A percentile compares a stretch with the other conserved stretches of the same genome.
Conservation (phyloP, 108 stramenopile species). For the Skeletonema costatum region DNA sequence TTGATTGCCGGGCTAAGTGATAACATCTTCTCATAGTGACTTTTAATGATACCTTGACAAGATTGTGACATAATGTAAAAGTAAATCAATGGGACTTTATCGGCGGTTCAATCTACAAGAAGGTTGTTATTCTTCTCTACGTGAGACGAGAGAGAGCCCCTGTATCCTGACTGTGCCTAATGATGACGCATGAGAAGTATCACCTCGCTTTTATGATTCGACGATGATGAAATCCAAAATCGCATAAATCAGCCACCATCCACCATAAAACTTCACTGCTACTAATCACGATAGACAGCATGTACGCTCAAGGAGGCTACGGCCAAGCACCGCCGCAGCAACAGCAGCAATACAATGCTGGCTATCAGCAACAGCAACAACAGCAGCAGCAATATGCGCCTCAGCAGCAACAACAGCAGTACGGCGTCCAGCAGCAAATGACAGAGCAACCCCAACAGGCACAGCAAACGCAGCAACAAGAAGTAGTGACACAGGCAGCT, state of each 20-base stretch:
- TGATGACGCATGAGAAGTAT: too few relatives aligned
- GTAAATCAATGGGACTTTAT: not conserved
- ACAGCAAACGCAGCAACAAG: slow-evolving; percentile 4
- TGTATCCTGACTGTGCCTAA: too few relatives aligned
- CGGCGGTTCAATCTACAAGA: too few relatives aligned
- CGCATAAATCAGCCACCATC: too few relatives aligned
- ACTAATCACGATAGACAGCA: not conserved
- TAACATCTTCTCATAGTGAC: slow-evolving; percentile 8
- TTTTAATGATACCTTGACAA: not conserved
- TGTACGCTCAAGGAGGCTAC: slow-evolving; percentile 22
- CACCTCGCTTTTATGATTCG: too few relatives aligned
- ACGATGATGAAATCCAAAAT: not conserved
- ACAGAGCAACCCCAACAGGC: not conserved
- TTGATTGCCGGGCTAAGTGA: slow-evolving; percentile 29
- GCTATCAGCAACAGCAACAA: not conserved
- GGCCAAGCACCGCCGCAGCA: slow-evolving; percentile 22
- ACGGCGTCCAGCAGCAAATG: not conserved
- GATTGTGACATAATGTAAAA: not conserved
- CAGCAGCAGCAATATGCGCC: slow-evolving; percentile 9
- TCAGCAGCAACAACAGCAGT: not conserved
- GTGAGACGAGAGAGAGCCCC: too few relatives aligned
- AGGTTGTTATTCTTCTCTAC: too few relatives aligned
- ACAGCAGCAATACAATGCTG: slow-evolving; percentile 6
- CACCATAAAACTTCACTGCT: too few relatives aligned
- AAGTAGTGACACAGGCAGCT: not conserved